phyloP scores from a whole-genome alignment of 2,329 filamentous ascomycete species.

The Calonectria montana region DNA sequence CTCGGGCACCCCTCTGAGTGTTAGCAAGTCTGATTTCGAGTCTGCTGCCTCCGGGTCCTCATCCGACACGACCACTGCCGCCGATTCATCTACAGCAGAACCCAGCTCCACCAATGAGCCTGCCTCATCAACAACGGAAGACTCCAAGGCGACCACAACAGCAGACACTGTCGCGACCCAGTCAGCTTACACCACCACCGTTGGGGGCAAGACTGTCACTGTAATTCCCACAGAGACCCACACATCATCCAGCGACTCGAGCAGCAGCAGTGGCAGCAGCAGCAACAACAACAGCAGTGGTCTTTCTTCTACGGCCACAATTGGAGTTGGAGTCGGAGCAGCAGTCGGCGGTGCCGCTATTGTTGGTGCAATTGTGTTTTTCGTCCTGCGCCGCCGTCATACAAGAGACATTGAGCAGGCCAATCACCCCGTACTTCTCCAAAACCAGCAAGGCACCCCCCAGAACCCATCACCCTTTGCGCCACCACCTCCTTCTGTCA shows the following conservation, averaged over 20 bases:
- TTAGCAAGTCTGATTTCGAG: slow-evolving; percentile 57
- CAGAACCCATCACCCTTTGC: slow-evolving; percentile 30
- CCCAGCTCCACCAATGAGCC: slow-evolving; percentile 1
- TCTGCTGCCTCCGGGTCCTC: slow-evolving; percentile 26
- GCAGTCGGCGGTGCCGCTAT: slow-evolving; percentile 43
- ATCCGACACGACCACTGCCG: background rate
- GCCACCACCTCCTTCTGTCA: slow-evolving; percentile 35
- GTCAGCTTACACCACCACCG: slow-evolving; percentile 22
- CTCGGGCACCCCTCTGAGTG: slow-evolving; percentile 56
- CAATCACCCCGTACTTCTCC: slow-evolving; percentile 45
- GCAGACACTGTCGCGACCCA: background rate
- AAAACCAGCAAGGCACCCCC: slow-evolving; percentile 21
- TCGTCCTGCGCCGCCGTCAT: slow-evolving; percentile 44
- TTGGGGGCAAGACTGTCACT: slow-evolving; percentile 25
- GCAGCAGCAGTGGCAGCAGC: background rate
- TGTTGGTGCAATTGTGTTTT: slow-evolving; percentile 39
- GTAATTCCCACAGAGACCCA: slow-evolving; percentile 25
- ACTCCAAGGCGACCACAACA: slow-evolving; percentile 8
- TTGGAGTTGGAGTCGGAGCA: slow-evolving; percentile 55
- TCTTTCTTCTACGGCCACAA: slow-evolving; percentile 51
- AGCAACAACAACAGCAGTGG: slow-evolving; percentile 21
- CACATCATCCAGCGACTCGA: background rate
- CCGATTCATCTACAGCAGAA: background rate
- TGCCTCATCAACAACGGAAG: slow-evolving; percentile 5
- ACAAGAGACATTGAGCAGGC: slow-evolving; percentile 40